Evolutionary conservation across 495 filamentous ascomycete genomes (phyloP).

Genomic region (Endocarpon pusillum): DNA sequence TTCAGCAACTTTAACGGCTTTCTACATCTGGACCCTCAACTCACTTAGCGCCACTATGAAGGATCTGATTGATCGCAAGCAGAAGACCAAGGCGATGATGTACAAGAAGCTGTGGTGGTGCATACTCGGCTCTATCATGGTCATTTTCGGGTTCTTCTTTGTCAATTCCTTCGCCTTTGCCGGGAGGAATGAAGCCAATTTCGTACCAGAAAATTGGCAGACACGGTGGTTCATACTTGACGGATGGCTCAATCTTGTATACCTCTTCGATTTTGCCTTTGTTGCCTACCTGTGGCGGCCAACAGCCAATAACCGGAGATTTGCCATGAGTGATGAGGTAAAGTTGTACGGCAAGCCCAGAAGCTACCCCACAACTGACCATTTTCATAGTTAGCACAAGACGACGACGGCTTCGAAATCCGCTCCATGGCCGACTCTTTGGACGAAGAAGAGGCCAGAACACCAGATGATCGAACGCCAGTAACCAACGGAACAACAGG

Average conservation of each 20-base stretch:
- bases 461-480: slow-evolving; percentile 22
- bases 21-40: slow-evolving; percentile 98
- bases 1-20: slow-evolving; percentile 81
- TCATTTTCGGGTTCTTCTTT: slow-evolving; percentile 94
- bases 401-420: slow-evolving; percentile 97
- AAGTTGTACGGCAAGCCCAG: not conserved
- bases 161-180: slow-evolving; percentile 91
- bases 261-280: slow-evolving; percentile 78
- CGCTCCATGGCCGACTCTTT: slow-evolving; percentile 73
- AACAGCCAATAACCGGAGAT: slow-evolving; percentile 89
- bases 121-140: slow-evolving; percentile 76
- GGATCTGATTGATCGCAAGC: slow-evolving; percentile 82
- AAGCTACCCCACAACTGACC: slow-evolving; percentile 13
- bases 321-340: slow-evolving; percentile 97
- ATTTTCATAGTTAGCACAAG: slow-evolving; percentile 60
- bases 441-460: slow-evolving; percentile 44
- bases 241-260: slow-evolving; percentile 94
- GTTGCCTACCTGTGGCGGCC: slow-evolving; percentile 96
- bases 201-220: slow-evolving; percentile 91
- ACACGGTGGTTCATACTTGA: slow-evolving; percentile 94
- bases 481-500: slow-evolving; percentile 1
- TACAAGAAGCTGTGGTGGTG: slow-evolving; percentile 99
- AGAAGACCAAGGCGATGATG: slow-evolving; percentile 85
- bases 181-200: slow-evolving; percentile 62
- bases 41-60: slow-evolving; percentile 89